Conservation (phyloP, 2,329 filamentous ascomycete species). For the Penicillium sp. region DNA sequence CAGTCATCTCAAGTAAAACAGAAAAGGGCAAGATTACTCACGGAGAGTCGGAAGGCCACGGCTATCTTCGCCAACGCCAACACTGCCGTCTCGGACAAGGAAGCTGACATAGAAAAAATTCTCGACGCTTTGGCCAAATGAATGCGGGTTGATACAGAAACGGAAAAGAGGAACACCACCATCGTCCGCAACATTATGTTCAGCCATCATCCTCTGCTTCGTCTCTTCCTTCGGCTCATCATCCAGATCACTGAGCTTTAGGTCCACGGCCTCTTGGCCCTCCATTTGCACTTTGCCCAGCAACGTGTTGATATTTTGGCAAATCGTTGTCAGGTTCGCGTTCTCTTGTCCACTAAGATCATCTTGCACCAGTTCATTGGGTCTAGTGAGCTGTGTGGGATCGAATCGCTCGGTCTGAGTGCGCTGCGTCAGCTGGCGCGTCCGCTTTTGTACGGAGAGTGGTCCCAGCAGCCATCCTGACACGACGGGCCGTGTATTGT, state of each 20-base stretch:
- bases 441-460: constrained; percentile 82
- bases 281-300: constrained; percentile 50
- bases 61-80: constrained; percentile 72
- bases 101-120: constrained; percentile 98
- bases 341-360: constrained; percentile 76
- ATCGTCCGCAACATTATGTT: constrained; percentile 64
- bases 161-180: constrained; percentile 77
- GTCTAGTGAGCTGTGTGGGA: constrained; percentile 66
- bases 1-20: constrained; percentile 6
- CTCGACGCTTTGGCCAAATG: constrained; percentile 92
- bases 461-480: constrained; percentile 86
- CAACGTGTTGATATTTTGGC: constrained; percentile 68
- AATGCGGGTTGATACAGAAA: constrained; percentile 85
- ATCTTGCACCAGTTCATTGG: constrained; percentile 72
- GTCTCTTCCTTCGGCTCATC: constrained; percentile 39
- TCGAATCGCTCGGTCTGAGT: constrained; percentile 68
- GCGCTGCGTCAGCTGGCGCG: constrained; percentile 68
- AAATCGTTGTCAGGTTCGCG: constrained; percentile 76
- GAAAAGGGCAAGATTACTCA: constrained; percentile 50
- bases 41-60: constrained; percentile 75
- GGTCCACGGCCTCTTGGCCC: constrained; percentile 50
- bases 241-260: constrained; percentile 35
- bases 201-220: constrained; percentile 58
- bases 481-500: constrained; percentile 71
- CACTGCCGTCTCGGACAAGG: constrained; percentile 79